Evolutionary conservation across 495 filamentous ascomycete genomes (phyloP), one percentile per base, ranked within the genome.

Genomic region (Aspergillus carlsbadensis): DNA sequence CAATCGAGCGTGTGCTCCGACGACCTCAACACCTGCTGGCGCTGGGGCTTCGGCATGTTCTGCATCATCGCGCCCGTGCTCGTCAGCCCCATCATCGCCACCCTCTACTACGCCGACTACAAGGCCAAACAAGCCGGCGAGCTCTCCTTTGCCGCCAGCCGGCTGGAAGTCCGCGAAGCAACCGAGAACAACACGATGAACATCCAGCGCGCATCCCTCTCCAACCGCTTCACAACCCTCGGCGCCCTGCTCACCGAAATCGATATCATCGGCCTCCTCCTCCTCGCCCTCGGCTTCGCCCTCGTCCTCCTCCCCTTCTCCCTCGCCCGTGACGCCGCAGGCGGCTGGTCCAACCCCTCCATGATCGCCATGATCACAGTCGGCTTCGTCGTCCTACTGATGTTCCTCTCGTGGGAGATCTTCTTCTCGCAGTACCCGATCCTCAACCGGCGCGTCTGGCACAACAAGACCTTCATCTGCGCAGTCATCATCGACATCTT

Each of bases 1-100:
- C 26, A 29, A 29, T 3, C 26, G 4, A 29, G 26, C 26, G 60
- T 54, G 20, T 54, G 64, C 45, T 45, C 54, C 34, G 21, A 56
- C 33, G 11, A 75, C 74, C 34, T 81, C 74, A 62, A 70, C 76
- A 34, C 76, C 77, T 13, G 67, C 73, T 86, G 76, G 71, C 70
- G 80, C 52, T 86, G 83, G 84, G 78, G 70, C 18, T 83, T 78
- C 59, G 81, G 81, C 35, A 71, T 74, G 34, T 85, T 84, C 56
- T 65, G 75, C 48, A 83, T 87, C 63, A 70, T 84, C 57, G 74
- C 74, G 10, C 81, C 81, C 2, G 54, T 76, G 47, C 65, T 81
- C 45, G 77, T 74, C 54, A 35, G 70, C 11, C 81, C 81, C 10
- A 60, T 82, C 2, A 52, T 64, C 33, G 52, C 45, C 24, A 64